phyloP scores from a whole-genome alignment of 371 early-diverging fungal species.

The Fennellomyces sp. region DNA sequence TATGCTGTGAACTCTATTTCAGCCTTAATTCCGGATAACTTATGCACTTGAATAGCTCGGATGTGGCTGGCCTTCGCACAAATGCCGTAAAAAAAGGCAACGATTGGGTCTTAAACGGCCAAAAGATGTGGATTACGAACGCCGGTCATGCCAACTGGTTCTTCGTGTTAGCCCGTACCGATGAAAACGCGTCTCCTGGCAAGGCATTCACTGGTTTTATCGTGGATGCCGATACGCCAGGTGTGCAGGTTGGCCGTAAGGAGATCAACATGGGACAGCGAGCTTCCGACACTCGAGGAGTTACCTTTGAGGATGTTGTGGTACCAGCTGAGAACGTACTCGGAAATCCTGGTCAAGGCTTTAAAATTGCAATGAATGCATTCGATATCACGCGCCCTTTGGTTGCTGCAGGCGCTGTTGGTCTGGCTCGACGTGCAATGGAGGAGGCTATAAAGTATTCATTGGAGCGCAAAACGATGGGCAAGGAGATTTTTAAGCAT shows the following conservation, averaged over 20 bases:
- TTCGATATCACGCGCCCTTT: constrained; percentile 95
- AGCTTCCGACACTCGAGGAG: constrained; percentile 92
- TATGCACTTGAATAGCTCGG: constrained; percentile 41
- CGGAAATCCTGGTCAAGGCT: constrained; percentile 83
- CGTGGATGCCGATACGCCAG: constrained; percentile 90
- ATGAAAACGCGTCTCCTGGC: constrained; percentile 77
- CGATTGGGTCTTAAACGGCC: constrained; percentile 77
- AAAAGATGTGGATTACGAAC: constrained; percentile 92
- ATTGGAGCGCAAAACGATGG: constrained; percentile 95
- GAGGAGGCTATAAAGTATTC: constrained; percentile 92
- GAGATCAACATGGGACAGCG: constrained; percentile 98
- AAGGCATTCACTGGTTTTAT: constrained; percentile 96
- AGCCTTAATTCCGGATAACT: background rate
- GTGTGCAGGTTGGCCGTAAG: constrained; percentile 91
- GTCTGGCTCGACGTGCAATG: constrained; percentile 92
- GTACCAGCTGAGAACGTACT: constrained; percentile 87
- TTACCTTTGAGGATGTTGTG: constrained; percentile 94
- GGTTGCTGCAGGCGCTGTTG: constrained; percentile 91
- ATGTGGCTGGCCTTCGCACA: constrained; percentile 71
- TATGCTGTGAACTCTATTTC: background rate
- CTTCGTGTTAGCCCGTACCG: constrained; percentile 96
- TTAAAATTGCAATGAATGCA: constrained; percentile 97
- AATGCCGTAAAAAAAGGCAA: constrained; percentile 71
- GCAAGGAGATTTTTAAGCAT: constrained; percentile 87
- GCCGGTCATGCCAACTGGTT: constrained; percentile 98